A percentile compares a stretch with the other conserved stretches of the same genome.
These are phyloP conservation scores for Epipyxis sp. DNA, from an alignment of 108 stramenopile genomes.

Conservation along the genomic window DNA sequence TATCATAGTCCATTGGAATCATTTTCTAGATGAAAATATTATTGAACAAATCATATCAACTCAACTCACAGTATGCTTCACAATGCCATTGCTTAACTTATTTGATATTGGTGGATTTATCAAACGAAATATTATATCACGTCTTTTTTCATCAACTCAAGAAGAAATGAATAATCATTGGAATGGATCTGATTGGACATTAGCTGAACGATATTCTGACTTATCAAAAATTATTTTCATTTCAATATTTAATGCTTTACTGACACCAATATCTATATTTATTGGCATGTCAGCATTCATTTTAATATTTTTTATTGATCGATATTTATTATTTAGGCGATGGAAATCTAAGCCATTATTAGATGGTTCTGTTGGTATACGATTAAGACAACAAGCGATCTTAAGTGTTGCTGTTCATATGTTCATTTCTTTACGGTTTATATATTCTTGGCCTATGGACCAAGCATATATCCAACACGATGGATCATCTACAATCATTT, in stretches of 20 bases:
- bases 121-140: slow-evolving; percentile 37
- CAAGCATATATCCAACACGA: slow-evolving; percentile 1
- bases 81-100: slow-evolving; percentile 40
- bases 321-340: slow-evolving; percentile 45
- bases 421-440: neutral
- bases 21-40: neutral
- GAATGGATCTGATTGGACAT: slow-evolving; percentile 48
- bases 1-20: slow-evolving; percentile 28
- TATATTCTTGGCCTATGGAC: slow-evolving; percentile 25
- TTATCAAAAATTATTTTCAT: slow-evolving; percentile 57
- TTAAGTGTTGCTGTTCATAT: slow-evolving; percentile 24
- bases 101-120: slow-evolving; percentile 41
- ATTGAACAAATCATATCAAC: neutral
- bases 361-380: slow-evolving; percentile 37
- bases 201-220: slow-evolving; percentile 61
- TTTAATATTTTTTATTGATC: slow-evolving; percentile 48
- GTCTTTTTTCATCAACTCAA: slow-evolving; percentile 39
- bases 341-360: slow-evolving; percentile 46
- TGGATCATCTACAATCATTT: neutral
- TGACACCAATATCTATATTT: slow-evolving; percentile 48
- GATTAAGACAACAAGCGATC: slow-evolving; percentile 36
- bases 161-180: slow-evolving; percentile 48
- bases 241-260: slow-evolving; percentile 52
- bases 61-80: slow-evolving; percentile 47
- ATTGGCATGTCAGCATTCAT: slow-evolving; percentile 45